Conservation (phyloP, 345 rosid genomes). For the Camelina laxa region DNA sequence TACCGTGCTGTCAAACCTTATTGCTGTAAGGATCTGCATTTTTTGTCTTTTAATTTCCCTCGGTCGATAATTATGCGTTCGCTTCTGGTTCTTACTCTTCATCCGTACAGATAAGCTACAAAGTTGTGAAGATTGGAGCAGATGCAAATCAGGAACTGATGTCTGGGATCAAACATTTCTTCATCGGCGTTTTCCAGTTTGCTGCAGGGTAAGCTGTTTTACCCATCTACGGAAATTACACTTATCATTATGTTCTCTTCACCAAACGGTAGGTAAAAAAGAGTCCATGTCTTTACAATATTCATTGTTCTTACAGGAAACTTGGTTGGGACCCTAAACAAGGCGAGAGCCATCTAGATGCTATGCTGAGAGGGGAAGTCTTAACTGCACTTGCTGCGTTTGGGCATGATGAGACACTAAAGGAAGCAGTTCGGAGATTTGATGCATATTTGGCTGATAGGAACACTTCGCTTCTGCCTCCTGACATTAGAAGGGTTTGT, state of each 20-base stretch:
- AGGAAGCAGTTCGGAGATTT: conserved; percentile 74
- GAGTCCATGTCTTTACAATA: not conserved
- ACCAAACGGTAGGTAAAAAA: not conserved
- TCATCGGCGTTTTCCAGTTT: conserved; percentile 62
- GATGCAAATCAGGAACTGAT: conserved; percentile 71
- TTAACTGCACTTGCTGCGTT: conserved; percentile 73
- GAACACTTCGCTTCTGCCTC: conserved; percentile 78
- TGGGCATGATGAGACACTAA: conserved; percentile 72
- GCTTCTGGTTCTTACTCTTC: conserved; percentile 40
- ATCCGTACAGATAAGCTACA: conserved; percentile 67
- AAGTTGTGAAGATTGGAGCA: conserved; percentile 72
- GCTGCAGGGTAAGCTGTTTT: conserved; percentile 72
- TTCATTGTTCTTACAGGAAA: conserved; percentile 54
- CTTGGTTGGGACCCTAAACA: conserved; percentile 91
- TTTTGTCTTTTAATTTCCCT: conserved; percentile 15
- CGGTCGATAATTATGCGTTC: not conserved
- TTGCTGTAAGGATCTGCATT: conserved; percentile 56
- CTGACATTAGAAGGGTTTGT: conserved; percentile 83
- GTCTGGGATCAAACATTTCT: conserved; percentile 60
- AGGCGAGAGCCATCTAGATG: conserved; percentile 91
- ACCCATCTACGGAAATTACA: conserved; percentile 9
- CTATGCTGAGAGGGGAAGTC: conserved; percentile 95
- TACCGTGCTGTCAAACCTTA: conserved; percentile 83
- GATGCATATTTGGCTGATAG: conserved; percentile 78
- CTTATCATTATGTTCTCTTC: conserved; percentile 3